Percentiles rank a stretch among this genome's conserved stretches.
These are phyloP conservation scores for Aspergillus thermomutatus DNA, from an alignment of 2,329 filamentous ascomycete species.

Conservation along the genomic window DNA sequence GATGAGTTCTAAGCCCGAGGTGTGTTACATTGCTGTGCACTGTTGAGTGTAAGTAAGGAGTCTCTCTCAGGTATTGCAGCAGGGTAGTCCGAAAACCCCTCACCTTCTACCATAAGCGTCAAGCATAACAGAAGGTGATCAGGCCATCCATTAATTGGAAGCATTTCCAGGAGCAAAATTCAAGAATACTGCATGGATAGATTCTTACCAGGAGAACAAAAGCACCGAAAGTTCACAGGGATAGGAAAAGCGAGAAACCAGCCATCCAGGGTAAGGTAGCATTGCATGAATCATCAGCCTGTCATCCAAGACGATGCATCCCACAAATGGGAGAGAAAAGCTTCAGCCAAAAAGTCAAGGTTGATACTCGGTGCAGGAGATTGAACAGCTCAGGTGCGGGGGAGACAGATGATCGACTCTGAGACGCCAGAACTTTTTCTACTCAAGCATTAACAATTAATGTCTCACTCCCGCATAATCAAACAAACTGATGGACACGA, in stretches of 20 bases:
- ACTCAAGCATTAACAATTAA: not conserved
- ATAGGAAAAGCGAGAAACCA: not conserved
- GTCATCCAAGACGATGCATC: not conserved
- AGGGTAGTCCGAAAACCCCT: not conserved
- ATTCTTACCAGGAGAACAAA: not conserved
- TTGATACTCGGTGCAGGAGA: not conserved
- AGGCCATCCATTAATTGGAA: not conserved
- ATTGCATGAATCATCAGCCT: not conserved
- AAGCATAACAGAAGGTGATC: not conserved
- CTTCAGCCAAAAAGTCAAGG: not conserved
- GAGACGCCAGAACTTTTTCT: not conserved
- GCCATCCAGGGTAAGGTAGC: not conserved
- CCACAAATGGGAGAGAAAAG: not conserved
- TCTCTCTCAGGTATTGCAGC: not conserved
- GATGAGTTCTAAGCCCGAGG: not conserved
- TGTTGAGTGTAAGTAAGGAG: not conserved
- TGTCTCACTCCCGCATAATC: not conserved
- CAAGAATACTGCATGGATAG: not conserved
- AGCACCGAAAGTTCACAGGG: not conserved
- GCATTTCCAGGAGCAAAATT: not conserved
- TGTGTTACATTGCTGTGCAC: not conserved
- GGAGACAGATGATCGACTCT: not conserved
- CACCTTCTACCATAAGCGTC: not conserved
- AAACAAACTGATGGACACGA: not conserved
- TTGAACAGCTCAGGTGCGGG: not conserved